Evolutionary conservation across 2,329 filamentous ascomycete species (phyloP), one percentile per base, ranked within the genome.

Genomic region (Chaetomiaceae sp.): DNA sequence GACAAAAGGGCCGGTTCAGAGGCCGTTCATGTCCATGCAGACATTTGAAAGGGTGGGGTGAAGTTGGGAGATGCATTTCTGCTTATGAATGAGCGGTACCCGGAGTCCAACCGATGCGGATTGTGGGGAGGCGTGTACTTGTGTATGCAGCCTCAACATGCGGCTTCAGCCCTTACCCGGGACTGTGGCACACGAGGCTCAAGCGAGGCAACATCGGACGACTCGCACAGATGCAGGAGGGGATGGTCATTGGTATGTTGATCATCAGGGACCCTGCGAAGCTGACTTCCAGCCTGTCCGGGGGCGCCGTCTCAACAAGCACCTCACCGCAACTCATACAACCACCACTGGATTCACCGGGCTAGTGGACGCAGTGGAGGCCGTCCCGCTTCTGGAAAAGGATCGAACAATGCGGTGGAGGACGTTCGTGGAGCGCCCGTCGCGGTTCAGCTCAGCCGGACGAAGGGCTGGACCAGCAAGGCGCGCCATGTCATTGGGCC

Each of bases 201-300:
- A n/a, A n/a, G n/a, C n/a, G n/a, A n/a, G n/a, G n/a, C n/a, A n/a
- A n/a, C n/a, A n/a, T 44, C 36, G 33, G 48, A 45, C 29, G 44
- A 42, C 19, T 20, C 20, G 30, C 34, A 15, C 17, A 38, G 32
- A 42, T 45, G 38, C 17, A n/a, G n/a, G n/a, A n/a, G n/a, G n/a
- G n/a, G n/a, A n/a, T n/a, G n/a, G n/a, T n/a, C n/a, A n/a, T 45
- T 27, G 19, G 34, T 45, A 47, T 38, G 32, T 32, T 38, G 27
- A 15, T n/a, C 17, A 11, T 17, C 15, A 20, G 40, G 27, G 42
- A 51, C 47, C 54, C 49, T 56, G 48, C 34, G 27, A 42, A 56
- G 54, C 54, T 56, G 54, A 56, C 48, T 27, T 45, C 32, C 43
- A 47, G 42, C 40, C 42, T 45, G 18, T 19, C 47, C 14, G 10